Evolutionary conservation across 225 moss, liverwort and hornwort genomes (phyloP), one percentile per base, ranked within the genome.

Genomic region (Marchantia paleacea): DNA sequence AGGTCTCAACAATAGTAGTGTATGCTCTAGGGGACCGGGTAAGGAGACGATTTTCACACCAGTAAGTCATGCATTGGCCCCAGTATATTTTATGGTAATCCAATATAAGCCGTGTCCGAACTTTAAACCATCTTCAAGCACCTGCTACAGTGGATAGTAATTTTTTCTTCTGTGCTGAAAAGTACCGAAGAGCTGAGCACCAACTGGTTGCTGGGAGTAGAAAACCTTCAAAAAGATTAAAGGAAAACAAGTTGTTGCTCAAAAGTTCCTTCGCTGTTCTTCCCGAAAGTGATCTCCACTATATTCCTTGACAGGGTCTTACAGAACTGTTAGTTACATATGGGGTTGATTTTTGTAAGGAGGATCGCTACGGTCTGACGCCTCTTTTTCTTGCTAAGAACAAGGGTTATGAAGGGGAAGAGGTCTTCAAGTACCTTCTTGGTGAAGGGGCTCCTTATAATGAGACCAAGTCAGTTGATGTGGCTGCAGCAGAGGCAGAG

Each of bases 371-470:
- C 78, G 95, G 97, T 0, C 82, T 99, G 2, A 99, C 97, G 11
- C 93, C 97, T 6, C 81, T 99, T 0, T 99, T 93, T 81, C 79
- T 99, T 65, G 95, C 97, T 31, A 99, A 92, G 64, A 90, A 91
- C 25, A 99, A 95, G 80, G 97, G 97, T 26, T 64, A 52, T 73
- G 92, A 92, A 85, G 97, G 97, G 30, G 95, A 99, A 84, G 92
- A 91, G 0, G 97, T 99, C 14, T 99, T 99, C 79, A 91, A 90
- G 67, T 99, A 95, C 65, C 90, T 99, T 24, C 79, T 99, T 65
- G 88, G 92, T 55, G 97, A 95, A 86, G 97, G 97, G 14, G 95
- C 97, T 29, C 93, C 97, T 54, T 99, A 95, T 48, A 95, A 95
- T 85, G 95, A 99, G 74, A 90, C 79, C 31, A 92, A 86, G 80